phyloP scores from a whole-genome alignment of 495 filamentous ascomycete genomes.

The Penicillium turbatum region DNA sequence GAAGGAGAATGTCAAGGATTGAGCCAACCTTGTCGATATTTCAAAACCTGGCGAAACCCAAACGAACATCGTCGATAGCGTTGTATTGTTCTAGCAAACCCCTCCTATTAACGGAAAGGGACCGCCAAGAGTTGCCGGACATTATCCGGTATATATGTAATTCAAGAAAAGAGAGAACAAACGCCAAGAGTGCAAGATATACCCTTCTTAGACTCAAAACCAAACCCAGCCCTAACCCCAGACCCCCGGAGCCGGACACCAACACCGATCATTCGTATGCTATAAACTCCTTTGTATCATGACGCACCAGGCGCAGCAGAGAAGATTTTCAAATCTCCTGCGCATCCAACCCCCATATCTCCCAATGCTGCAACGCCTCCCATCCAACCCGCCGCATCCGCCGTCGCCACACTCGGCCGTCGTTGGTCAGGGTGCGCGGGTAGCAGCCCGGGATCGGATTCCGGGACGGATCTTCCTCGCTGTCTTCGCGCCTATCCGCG shows the following conservation, averaged over 20 bases:
- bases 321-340: slow-evolving; percentile 32
- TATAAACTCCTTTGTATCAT: slow-evolving; percentile 3
- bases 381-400: slow-evolving; percentile 35
- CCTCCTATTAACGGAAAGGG: no score
- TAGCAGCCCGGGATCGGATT: neutral
- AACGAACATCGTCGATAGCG: no score
- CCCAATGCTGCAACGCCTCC: slow-evolving; percentile 42
- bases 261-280: neutral
- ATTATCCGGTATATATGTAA: no score
- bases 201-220: neutral
- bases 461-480: neutral
- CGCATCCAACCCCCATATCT: slow-evolving; percentile 42
- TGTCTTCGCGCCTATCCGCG: neutral
- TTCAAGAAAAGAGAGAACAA: no score
- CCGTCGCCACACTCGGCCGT: slow-evolving; percentile 29
- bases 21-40: no score
- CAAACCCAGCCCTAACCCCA: neutral
- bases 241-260: neutral
- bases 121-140: no score
- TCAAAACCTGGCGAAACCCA: no score
- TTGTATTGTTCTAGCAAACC: no score
- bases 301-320: neutral
- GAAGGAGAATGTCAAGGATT: no score
- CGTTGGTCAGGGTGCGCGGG: slow-evolving; percentile 4
- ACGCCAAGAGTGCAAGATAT: neutral